Evolutionary conservation across 108 stramenopile genomes (phyloP), one percentile per base, ranked within the genome.

Genomic region (Fragilaria radians): DNA sequence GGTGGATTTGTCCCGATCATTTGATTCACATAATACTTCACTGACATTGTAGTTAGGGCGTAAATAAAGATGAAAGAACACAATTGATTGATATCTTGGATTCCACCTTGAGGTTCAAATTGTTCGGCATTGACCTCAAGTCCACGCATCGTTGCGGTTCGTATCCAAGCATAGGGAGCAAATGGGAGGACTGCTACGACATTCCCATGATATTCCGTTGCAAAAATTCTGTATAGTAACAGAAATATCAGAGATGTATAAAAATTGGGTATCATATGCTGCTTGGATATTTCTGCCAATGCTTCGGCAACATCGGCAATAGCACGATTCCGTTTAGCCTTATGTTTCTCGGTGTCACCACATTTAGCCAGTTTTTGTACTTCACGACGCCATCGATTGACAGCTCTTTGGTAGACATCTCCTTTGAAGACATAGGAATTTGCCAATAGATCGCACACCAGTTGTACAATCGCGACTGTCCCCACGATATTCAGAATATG

Each of bases 101-200:
- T 19, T 66, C 57, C n/a, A 70, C 42, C 18, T 51, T 57, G 21
- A 62, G 21, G 45, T n/a, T 48, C 28, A 54, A 29, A 45, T 18
- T 4, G 14, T 22, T 50, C 25, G 9, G 28, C 73, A 7, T 64
- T 48, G 14, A 50, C 67, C 5, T 76, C 73, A 33, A 92, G 53
- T 42, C 85, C 81, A 32, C 82, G 67, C 45, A 67, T 56, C n/a
- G 90, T 74, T 17, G 82, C 18, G 0, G 73, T 46, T 34, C 50
- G 36, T 5, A 92, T 14, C 19, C 86, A 49, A n/a, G 48, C 28
- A 50, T 69, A 83, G 2, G 90, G 90, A 14, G 68, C 54, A 71
- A 88, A 92, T 22, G 90, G 90, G 27, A 92, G 58, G 5, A 91
- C 48, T 45, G 77, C 89, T 56, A 83, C 66, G 26, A 81, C 70